Conservation (phyloP, 2,329 filamentous ascomycete species). For the Diaporthe ampelina region DNA sequence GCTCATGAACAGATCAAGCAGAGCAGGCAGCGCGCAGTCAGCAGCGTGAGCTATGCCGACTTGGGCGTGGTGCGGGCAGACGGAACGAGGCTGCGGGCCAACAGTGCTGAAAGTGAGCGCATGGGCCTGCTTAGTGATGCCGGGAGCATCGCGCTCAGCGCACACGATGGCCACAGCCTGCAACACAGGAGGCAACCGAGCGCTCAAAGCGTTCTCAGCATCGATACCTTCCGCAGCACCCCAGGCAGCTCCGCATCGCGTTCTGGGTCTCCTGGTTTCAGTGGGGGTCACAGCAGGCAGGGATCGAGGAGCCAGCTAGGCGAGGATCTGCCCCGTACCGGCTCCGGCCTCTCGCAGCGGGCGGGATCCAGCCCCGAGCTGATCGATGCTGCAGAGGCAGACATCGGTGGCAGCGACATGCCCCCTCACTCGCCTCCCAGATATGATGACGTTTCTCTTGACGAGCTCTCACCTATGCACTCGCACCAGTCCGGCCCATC, state of each 20-base stretch:
- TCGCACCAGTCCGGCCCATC: conserved; percentile 42
- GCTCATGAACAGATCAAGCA: conserved; percentile 70
- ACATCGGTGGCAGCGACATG: conserved; percentile 62
- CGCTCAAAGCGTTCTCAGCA: conserved; percentile 69
- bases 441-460: conserved; percentile 65
- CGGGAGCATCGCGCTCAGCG: conserved; percentile 68
- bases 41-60: conserved; percentile 82
- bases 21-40: conserved; percentile 76
- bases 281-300: conserved; percentile 53
- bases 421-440: conserved; percentile 63
- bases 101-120: conserved; percentile 80
- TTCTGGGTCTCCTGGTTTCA: conserved; percentile 43
- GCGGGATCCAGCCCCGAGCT: conserved; percentile 68
- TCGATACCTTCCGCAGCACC: conserved; percentile 54
- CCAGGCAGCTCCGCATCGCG: conserved; percentile 33
- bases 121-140: conserved; percentile 80
- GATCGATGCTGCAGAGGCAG: conserved; percentile 59
- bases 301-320: conserved; percentile 54
- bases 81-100: conserved; percentile 80
- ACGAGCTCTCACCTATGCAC: conserved; percentile 53
- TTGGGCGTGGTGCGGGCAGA: conserved; percentile 83
- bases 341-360: conserved; percentile 50
- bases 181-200: conserved; percentile 62
- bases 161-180: conserved; percentile 43
- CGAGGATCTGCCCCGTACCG: conserved; percentile 45